Conservation (phyloP, 306 rosid genomes). For the Dryas drummondii region DNA sequence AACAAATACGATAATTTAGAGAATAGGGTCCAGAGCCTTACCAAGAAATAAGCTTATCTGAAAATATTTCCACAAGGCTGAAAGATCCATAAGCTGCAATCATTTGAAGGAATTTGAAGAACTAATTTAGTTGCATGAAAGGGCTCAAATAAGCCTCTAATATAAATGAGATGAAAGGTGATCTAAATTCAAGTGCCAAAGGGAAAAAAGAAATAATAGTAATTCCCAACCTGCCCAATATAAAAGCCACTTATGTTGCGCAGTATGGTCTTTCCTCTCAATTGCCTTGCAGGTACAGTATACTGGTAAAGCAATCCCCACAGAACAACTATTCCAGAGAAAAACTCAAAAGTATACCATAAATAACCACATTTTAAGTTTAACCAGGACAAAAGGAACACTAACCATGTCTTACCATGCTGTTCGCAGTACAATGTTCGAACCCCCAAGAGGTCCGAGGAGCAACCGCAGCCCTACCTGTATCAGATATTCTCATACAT, state of each 20-base stretch:
- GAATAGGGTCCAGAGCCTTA: conserved; percentile 36
- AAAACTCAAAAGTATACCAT: not conserved
- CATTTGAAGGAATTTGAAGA: conserved; percentile 3
- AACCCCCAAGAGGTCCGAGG: conserved; percentile 66
- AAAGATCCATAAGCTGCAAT: conserved; percentile 88
- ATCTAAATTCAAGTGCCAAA: not conserved
- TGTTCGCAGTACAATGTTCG: conserved; percentile 73
- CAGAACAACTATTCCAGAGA: conserved; percentile 63
- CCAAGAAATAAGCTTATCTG: conserved; percentile 89
- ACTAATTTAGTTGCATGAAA: conserved; percentile 14
- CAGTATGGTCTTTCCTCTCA: conserved; percentile 65
- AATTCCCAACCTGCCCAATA: conserved; percentile 81
- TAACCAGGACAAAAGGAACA: not conserved
- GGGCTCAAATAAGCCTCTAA: not conserved
- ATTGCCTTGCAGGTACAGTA: conserved; percentile 89
- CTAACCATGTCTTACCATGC: conserved; percentile 56
- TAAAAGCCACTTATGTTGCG: conserved; percentile 73
- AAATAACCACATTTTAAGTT: not conserved
- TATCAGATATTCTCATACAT: conserved; percentile 23
- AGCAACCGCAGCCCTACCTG: conserved; percentile 87
- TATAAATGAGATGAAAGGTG: not conserved
- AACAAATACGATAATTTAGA: not conserved
- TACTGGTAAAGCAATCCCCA: conserved; percentile 84
- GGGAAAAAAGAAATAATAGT: not conserved
- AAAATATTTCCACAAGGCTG: conserved; percentile 76